These are phyloP conservation scores for Prunus campanulata DNA, from an alignment of 306 rosid species.

Conservation along the genomic window DNA sequence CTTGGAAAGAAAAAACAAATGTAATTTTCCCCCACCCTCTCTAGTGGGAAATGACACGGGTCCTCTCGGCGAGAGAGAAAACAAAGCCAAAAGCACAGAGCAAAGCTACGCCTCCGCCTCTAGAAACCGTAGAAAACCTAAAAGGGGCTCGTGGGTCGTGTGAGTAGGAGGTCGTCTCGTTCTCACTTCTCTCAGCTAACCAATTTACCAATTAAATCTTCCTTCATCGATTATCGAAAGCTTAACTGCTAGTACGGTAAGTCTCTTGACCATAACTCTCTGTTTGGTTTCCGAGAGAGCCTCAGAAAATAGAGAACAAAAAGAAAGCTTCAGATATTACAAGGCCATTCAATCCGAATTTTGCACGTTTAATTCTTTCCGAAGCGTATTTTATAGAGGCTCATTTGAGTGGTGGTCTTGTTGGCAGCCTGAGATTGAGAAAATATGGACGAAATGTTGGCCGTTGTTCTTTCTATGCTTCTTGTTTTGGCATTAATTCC, in stretches of 20 bases:
- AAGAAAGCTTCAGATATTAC: neutral
- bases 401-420: neutral
- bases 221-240: neutral
- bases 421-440: slow-evolving; percentile 1
- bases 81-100: no score
- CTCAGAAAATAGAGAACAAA: neutral
- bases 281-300: slow-evolving; percentile 8
- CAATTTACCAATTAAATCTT: neutral
- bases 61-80: no score
- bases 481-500: slow-evolving; percentile 61
- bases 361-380: neutral
- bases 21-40: no score
- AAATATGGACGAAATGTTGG: slow-evolving; percentile 67
- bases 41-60: no score
- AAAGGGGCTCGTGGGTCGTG: neutral
- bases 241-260: neutral
- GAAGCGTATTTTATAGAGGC: neutral
- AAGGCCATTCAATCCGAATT: neutral
- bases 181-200: neutral
- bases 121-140: neutral
- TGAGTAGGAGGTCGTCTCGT: neutral
- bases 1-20: no score
- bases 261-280: neutral
- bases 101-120: no score
- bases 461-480: slow-evolving; percentile 59